These are phyloP conservation scores for Saitozyma sp. DNA, from an alignment of 768 basidiomycete genomes.

Conservation along the genomic window DNA sequence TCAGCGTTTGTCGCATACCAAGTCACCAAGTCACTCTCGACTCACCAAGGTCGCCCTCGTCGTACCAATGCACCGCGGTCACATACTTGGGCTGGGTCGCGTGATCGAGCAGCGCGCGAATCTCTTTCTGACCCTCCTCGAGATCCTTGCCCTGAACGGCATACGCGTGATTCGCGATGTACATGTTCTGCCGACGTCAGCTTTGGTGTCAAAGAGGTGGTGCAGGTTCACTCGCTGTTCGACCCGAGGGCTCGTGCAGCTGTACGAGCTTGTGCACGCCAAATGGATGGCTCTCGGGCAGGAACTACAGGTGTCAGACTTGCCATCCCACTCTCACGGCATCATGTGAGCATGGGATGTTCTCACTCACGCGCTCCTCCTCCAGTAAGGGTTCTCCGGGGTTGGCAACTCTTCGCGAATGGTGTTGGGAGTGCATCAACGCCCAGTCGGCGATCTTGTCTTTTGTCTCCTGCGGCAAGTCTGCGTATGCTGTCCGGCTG, in stretches of 20 bases:
- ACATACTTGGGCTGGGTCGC: slow-evolving; percentile 19
- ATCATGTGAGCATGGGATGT: slow-evolving; percentile 1
- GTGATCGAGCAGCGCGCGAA: slow-evolving; percentile 15
- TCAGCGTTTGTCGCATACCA: not conserved
- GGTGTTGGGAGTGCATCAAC: slow-evolving; percentile 13
- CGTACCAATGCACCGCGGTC: slow-evolving; percentile 11
- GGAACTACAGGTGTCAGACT: slow-evolving; percentile 1
- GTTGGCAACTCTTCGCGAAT: slow-evolving; percentile 16
- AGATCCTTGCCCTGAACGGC: slow-evolving; percentile 8
- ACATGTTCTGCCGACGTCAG: slow-evolving; percentile 15
- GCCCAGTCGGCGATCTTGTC: slow-evolving; percentile 11
- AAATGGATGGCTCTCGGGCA: slow-evolving; percentile 15
- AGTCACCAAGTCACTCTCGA: not conserved
- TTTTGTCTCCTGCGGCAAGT: slow-evolving; percentile 13
- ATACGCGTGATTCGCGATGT: slow-evolving; percentile 26
- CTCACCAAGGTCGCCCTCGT: slow-evolving; percentile 23
- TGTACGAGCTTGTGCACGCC: slow-evolving; percentile 25
- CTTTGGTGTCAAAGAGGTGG: not conserved
- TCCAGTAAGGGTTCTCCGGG: slow-evolving; percentile 16
- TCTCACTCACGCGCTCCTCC: slow-evolving; percentile 9
- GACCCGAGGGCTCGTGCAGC: slow-evolving; percentile 17
- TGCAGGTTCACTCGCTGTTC: slow-evolving; percentile 7
- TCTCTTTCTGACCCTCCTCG: slow-evolving; percentile 22
- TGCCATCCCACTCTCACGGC: not conserved
- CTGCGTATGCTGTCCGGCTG: slow-evolving; percentile 17